Base-by-base conservation (phyloP, 2,329 filamentous ascomycete species). In the Penicillium aurantiogriseum region DNA sequence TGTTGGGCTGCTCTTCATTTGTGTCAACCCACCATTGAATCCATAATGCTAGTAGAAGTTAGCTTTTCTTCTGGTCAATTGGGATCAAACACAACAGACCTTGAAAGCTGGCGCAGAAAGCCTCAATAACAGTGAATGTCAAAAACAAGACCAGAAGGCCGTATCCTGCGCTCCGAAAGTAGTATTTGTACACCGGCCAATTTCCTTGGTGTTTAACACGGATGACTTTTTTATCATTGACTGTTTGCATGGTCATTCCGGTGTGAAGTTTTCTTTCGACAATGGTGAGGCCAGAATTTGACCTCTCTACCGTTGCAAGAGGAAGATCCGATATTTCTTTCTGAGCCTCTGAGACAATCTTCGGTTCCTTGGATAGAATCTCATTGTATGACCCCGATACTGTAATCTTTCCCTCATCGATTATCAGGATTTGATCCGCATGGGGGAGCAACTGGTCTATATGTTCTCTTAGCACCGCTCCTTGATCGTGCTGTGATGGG, bases 1-100 rank as follows among this genome's bases (percentile, higher is more conserved):
- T 42, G 17, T 62, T 61, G 13, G 60, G 48, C n/a, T 62, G 44
- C 44, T 54, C 44, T 59, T 61, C 48, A 50, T 60, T 60, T 44
- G 38, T 51, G 5, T 47, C 44, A 5, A 47, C 43, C 60, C 60
- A 62, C 33, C 38, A 45, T 51, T 58, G 50, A 25, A 62, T 51
- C 60, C 60, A 62, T 44, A 62, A n/a, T 21, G 47, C 60, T 62
- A 33, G 5, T 47, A 40, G 19, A 19, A 25, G 35, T 33, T 25
- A 50, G 35, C 1, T 23, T 54, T 54, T 15, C 11, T 49, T 50
- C 47, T 40, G 0, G 25, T 25, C 25, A 48, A 48, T 48, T 3
- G 13, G 27, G 7, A 7, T 23, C 13, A 21, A 33, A 35, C 7
- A 1, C 10, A 9, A 50, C 47, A 40, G 47, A 50, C 48, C 5